Evolutionary conservation across 2,329 filamentous ascomycete species (phyloP).

Genomic region (Ascosphaera pollenicola): DNA sequence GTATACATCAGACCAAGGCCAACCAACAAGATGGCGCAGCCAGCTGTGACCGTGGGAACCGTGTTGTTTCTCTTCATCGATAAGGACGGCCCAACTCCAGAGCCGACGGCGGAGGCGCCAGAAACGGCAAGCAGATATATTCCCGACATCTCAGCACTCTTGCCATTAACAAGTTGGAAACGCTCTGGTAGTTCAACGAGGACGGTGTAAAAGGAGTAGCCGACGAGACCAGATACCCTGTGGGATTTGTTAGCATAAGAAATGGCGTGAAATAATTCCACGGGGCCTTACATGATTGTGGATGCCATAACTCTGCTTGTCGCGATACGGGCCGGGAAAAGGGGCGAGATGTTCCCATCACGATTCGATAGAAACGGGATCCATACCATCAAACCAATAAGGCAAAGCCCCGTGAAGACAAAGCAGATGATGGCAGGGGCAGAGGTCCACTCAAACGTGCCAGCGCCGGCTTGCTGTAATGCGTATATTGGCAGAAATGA

Average conservation of each 20-base stretch:
- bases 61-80: slow-evolving; percentile 11
- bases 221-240: slow-evolving; percentile 6
- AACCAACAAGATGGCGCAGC: slow-evolving; percentile 11
- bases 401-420: slow-evolving; percentile 1
- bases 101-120: slow-evolving; percentile 5
- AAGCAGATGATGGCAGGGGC: slow-evolving; percentile 3
- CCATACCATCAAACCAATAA: slow-evolving; percentile 8
- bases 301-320: slow-evolving; percentile 12
- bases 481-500: slow-evolving; percentile 6
- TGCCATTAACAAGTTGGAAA: slow-evolving; percentile 7
- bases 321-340: slow-evolving; percentile 16
- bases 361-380: slow-evolving; percentile 9
- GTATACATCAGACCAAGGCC: slow-evolving; percentile 15
- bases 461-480: slow-evolving; percentile 5
- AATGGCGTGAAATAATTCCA: slow-evolving; percentile 4
- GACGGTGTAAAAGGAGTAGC: slow-evolving; percentile 7
- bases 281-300: slow-evolving; percentile 13
- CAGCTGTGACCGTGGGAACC: slow-evolving; percentile 12
- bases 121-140: slow-evolving; percentile 7
- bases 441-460: slow-evolving; percentile 4
- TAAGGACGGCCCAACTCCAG: slow-evolving; percentile 11
- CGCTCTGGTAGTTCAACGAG: slow-evolving; percentile 8
- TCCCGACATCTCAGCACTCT: slow-evolving; percentile 6
- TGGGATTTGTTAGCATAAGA: slow-evolving; percentile 7
- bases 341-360: slow-evolving; percentile 10